A percentile compares a stretch with the other conserved stretches of the same genome.
These are phyloP conservation scores for Chlorella sp. DNA, from an alignment of 139 green algal species.

Conservation along the genomic window DNA sequence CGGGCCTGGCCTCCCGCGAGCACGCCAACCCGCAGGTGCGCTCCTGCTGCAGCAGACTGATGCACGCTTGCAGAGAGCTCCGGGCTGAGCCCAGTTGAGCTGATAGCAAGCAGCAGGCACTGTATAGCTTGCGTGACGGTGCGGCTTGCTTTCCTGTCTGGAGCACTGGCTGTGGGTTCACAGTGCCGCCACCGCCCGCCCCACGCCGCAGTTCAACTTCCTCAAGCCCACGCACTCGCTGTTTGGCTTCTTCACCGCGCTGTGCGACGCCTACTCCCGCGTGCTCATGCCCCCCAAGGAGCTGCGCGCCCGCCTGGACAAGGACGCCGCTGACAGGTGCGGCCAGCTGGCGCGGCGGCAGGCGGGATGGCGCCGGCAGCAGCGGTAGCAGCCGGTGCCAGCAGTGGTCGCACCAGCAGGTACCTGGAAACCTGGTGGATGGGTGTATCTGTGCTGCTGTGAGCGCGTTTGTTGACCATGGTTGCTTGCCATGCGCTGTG, in stretches of 20 bases:
- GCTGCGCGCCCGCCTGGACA: constrained; percentile 61
- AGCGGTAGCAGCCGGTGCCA: not conserved
- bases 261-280: constrained; percentile 93
- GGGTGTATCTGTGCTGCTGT: too few relatives aligned
- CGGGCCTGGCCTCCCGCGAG: constrained; percentile 82
- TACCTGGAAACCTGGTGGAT: too few relatives aligned
- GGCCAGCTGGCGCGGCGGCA: not conserved
- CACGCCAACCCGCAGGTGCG: constrained; percentile 52
- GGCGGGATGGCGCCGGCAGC: not conserved
- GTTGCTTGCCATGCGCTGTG: too few relatives aligned
- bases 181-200: constrained; percentile 66
- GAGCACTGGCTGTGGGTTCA: constrained; percentile 70
- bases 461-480: not conserved
- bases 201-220: constrained; percentile 86
- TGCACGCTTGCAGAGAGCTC: constrained; percentile 85
- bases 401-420: too few relatives aligned
- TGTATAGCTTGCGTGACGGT: too few relatives aligned
- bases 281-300: constrained; percentile 93
- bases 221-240: constrained; percentile 95
- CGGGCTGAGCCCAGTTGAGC: too few relatives aligned
- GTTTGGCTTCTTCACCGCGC: constrained; percentile 92
- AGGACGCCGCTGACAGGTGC: constrained; percentile 76
- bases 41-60: constrained; percentile 53
- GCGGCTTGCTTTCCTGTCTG: too few relatives aligned
- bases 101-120: too few relatives aligned